phyloP scores from a whole-genome alignment of 2,329 filamentous ascomycete genomes.

The Neofusicoccum cordaticola region DNA sequence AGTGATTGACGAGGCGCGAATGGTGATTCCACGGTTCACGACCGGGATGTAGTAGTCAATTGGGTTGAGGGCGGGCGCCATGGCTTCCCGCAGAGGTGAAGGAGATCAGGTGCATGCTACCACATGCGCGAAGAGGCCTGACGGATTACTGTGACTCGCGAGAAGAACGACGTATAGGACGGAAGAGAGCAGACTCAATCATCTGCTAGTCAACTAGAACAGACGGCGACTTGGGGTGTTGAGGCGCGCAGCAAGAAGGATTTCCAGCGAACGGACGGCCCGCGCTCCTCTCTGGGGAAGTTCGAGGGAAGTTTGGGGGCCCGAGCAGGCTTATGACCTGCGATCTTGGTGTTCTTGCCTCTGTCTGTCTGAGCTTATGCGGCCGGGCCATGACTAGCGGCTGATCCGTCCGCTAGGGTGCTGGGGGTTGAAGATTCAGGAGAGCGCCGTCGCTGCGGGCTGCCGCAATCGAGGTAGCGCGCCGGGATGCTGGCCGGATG shows the following conservation, averaged over 20 bases:
- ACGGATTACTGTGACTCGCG: not conserved
- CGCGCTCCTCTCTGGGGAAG: no score
- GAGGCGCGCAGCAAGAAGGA: not conserved
- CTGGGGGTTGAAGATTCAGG: not conserved
- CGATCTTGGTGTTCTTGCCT: slow-evolving; percentile 1
- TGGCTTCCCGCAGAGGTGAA: slow-evolving; percentile 14
- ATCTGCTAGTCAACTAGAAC: not conserved
- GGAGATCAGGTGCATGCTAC: not conserved
- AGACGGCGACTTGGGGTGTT: not conserved
- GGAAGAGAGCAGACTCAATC: not conserved
- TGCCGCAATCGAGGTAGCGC: slow-evolving; percentile 6
- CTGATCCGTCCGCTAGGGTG: not conserved
- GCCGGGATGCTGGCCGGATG: not conserved
- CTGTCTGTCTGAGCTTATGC: not conserved
- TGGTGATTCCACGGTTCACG: slow-evolving; percentile 1
- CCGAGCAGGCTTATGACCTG: not conserved
- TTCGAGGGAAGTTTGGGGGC: not conserved
- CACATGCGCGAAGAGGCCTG: not conserved
- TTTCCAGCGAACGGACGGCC: not conserved
- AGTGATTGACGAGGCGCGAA: slow-evolving; percentile 2
- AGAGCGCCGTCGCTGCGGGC: slow-evolving; percentile 6
- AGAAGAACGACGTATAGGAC: not conserved
- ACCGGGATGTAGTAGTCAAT: slow-evolving; percentile 14
- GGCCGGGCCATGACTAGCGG: slow-evolving; percentile 3
- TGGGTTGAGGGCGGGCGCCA: slow-evolving; percentile 8